Percentiles rank a stretch among this genome's conserved stretches.
Evolutionary conservation across 2,329 filamentous ascomycete species (phyloP).

Genomic region (Fusarium praegraminearum): DNA sequence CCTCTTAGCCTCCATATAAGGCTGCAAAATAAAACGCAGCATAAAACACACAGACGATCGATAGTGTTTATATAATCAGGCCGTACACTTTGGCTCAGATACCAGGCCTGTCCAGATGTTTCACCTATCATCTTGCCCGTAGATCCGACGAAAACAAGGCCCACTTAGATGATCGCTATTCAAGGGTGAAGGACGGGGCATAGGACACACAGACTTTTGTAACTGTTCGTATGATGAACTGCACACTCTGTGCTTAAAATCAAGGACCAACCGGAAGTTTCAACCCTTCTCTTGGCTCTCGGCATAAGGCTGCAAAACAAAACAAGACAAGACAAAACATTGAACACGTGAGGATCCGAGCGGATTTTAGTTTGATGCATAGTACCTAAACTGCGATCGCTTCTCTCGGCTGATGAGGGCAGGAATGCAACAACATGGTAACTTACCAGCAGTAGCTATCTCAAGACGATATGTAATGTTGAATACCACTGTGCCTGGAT

Average conservation of each 20-base stretch:
- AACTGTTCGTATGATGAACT: not conserved
- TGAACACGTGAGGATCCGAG: not conserved
- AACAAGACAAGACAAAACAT: not conserved
- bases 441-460: not conserved
- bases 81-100: too few relatives aligned
- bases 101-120: not conserved
- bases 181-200: not conserved
- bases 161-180: not conserved
- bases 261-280: not conserved
- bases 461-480: not conserved
- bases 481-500: too few relatives aligned
- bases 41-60: not conserved
- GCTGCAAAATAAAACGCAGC: not conserved
- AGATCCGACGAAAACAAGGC: not conserved
- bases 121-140: not conserved
- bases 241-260: not conserved
- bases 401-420: not conserved
- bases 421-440: not conserved
- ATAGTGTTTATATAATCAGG: not conserved
- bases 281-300: not conserved
- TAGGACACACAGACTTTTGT: not conserved
- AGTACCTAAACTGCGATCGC: not conserved
- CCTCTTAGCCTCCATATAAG: not conserved
- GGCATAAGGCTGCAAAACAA: not conserved
- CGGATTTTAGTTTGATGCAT: not conserved